A percentile compares a stretch with the other conserved stretches of the same genome.
Evolutionary conservation across 176 grass and related monocot genomes (phyloP).

Genomic region (Thinopyrum elongatum): DNA sequence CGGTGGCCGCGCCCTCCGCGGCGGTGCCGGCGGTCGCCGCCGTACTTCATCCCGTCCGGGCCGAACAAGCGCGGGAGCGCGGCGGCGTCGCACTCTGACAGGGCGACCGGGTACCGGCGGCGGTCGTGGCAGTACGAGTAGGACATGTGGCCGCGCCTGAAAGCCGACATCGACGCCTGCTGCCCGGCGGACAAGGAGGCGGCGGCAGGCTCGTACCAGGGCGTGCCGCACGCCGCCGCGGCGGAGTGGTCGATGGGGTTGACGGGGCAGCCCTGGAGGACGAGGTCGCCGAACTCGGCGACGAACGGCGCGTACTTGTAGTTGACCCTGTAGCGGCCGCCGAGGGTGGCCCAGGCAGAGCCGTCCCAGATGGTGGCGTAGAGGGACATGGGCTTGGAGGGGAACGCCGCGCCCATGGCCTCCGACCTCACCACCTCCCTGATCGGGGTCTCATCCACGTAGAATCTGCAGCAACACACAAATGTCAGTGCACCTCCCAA

Average conservation of each 20-base stretch:
- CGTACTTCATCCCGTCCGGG: slow-evolving; percentile 49
- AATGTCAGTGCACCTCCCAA: not conserved
- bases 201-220: not conserved
- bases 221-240: slow-evolving; percentile 17
- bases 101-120: slow-evolving; percentile 41
- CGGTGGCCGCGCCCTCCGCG: slow-evolving; percentile 32
- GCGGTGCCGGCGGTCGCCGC: slow-evolving; percentile 37
- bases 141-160: slow-evolving; percentile 64
- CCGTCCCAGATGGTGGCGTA: slow-evolving; percentile 99
- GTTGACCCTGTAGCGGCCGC: slow-evolving; percentile 80
- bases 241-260: slow-evolving; percentile 21
- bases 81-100: slow-evolving; percentile 47
- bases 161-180: slow-evolving; percentile 39
- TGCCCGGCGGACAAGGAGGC: slow-evolving; percentile 31
- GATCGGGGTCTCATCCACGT: slow-evolving; percentile 84
- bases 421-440: slow-evolving; percentile 61
- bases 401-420: slow-evolving; percentile 70
- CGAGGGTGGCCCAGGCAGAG: slow-evolving; percentile 79
- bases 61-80: slow-evolving; percentile 34
- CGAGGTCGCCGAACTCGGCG: slow-evolving; percentile 69
- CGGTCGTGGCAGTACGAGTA: slow-evolving; percentile 90
- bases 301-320: slow-evolving; percentile 93
- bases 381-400: slow-evolving; percentile 87
- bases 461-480: slow-evolving; percentile 48
- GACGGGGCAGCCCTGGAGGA: slow-evolving; percentile 65